phyloP scores from a whole-genome alignment of 2,329 filamentous ascomycete genomes.

The Calonectria hongkongensis region DNA sequence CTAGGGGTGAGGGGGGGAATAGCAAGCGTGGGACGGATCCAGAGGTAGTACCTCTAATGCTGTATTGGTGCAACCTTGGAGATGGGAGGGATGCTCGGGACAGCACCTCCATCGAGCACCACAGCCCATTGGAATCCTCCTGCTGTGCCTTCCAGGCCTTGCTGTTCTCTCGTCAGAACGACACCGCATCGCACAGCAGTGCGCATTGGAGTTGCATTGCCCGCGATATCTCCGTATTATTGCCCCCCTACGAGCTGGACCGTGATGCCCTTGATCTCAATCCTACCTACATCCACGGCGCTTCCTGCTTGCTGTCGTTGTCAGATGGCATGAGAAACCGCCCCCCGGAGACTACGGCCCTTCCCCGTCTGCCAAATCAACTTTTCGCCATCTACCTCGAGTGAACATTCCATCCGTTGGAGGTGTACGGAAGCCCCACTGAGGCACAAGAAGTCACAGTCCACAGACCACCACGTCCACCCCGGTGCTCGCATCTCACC shows the following conservation, averaged over 20 bases:
- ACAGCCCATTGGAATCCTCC: conserved; percentile 22
- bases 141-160: conserved; percentile 24
- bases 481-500: conserved; percentile 24
- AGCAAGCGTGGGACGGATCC: conserved; percentile 34
- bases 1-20: conserved; percentile 23
- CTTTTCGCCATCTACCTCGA: conserved; percentile 31
- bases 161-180: neutral
- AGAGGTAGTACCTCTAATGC: conserved; percentile 37
- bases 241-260: conserved; percentile 17
- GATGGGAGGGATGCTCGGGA: conserved; percentile 25
- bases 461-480: conserved; percentile 34
- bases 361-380: conserved; percentile 30
- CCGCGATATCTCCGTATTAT: conserved; percentile 15
- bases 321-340: conserved; percentile 12
- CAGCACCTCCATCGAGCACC: conserved; percentile 30
- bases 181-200: conserved; percentile 6
- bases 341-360: conserved; percentile 17
- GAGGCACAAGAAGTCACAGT: conserved; percentile 31
- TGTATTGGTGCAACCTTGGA: conserved; percentile 33
- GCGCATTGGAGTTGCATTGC: conserved; percentile 20
- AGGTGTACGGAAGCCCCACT: conserved; percentile 38
- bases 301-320: conserved; percentile 6
- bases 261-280: conserved; percentile 30
- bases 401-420: conserved; percentile 43
- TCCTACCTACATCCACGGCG: neutral